Evolutionary conservation across 192 early-diverging fungal genomes (phyloP), one percentile per base, ranked within the genome.

Genomic region (Entophlyctis helioformis): DNA sequence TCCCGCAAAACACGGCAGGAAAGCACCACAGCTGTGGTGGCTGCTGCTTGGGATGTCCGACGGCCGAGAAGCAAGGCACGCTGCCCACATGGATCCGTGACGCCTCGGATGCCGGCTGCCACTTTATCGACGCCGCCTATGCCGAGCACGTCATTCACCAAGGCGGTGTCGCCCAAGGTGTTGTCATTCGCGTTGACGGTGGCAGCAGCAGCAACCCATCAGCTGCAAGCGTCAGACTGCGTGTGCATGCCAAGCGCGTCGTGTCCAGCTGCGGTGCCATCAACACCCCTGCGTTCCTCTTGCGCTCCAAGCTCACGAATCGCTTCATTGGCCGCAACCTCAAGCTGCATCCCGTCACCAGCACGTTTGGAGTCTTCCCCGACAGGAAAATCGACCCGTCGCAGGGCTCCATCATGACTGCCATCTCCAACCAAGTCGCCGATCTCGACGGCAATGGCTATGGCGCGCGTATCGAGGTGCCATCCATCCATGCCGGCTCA

Each of bases 11-110:
- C 59, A 72, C 73, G 10, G 68, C 56, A 4, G 42, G 49, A 5
- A 21, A 64, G 11, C 24, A 46, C 2, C 82, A 86, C 47, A 43
- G 53, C 18, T 84, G 80, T 46, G 79, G 72, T 6, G 81, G 55
- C 55, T 86, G 85, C 34, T 59, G 50, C 19, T 72, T 81, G 21
- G 86, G 86, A 11, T 88, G 86, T 48, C 64, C 72, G 25, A 76
- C 69, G 28, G 80, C 72, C 5, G 66, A 76, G 46, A 88, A 88
- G 53, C 82, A 85, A 51, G 66, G 76, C 7, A 61, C 78, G 2
- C 58, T 66, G 38, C 59, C 67, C 42, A 83, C 82, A 12, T 88
- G 67, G 64, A 74, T 88, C 47, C 46, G 58, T 22, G 82, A 85
- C 48, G 84, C 86, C 27, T 58, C 71, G 40, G 53, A 74, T 8